Evolutionary conservation across 768 basidiomycete genomes (phyloP).

Genomic region (Asterophora parasitica): DNA sequence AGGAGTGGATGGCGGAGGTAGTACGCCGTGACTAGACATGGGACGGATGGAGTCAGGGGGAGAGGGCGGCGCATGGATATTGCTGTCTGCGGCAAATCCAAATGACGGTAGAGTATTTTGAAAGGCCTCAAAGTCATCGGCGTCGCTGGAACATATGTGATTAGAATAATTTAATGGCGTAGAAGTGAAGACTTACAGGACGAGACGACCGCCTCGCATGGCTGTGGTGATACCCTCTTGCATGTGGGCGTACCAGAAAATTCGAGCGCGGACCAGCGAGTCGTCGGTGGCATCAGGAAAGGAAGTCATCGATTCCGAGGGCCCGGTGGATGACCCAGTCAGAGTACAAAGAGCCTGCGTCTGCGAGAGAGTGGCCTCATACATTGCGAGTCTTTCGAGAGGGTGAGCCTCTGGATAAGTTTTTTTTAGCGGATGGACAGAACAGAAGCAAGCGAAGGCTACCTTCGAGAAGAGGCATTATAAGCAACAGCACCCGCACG

Average conservation of each 20-base stretch:
- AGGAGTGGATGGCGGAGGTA: constrained; percentile 8
- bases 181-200: constrained; percentile 49
- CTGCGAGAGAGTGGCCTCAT: constrained; percentile 81
- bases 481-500: constrained; percentile 69
- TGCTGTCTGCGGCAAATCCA: constrained; percentile 21
- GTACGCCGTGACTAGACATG: constrained; percentile 13
- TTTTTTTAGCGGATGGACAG: constrained; percentile 13
- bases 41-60: constrained; percentile 13
- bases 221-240: constrained; percentile 83
- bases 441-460: neutral
- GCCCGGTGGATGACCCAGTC: constrained; percentile 28
- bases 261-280: constrained; percentile 62
- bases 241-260: constrained; percentile 88
- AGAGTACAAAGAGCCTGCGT: constrained; percentile 69
- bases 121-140: constrained; percentile 74
- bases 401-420: constrained; percentile 35
- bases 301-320: constrained; percentile 24
- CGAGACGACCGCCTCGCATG: constrained; percentile 77
- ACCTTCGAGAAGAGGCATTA: constrained; percentile 86
- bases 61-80: constrained; percentile 10
- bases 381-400: constrained; percentile 56
- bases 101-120: constrained; percentile 54
- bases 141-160: constrained; percentile 38
- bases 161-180: neutral
- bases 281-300: constrained; percentile 53